Evolutionary conservation across 805 yeast genomes (phyloP).

Genomic region (Yarrowia sp.): DNA sequence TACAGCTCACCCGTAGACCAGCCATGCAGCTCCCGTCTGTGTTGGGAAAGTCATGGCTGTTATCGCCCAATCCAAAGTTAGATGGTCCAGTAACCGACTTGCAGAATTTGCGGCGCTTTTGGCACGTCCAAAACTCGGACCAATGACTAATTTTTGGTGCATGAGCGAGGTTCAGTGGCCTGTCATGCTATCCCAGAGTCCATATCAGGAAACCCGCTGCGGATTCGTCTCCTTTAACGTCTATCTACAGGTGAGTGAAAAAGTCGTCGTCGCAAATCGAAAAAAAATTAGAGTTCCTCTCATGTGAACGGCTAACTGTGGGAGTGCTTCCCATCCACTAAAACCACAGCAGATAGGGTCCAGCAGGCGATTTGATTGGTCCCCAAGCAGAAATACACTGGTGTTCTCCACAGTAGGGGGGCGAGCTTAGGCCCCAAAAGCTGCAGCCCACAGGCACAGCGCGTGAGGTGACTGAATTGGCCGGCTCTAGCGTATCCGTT

Average conservation of each 20-base stretch:
- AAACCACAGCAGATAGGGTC: background rate
- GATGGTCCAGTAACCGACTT: conserved; percentile 7
- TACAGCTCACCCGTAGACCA: background rate
- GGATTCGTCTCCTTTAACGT: too few relatives aligned
- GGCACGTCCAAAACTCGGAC: background rate
- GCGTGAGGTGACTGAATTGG: background rate
- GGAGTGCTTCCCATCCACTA: background rate
- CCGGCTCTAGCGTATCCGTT: conserved; percentile 22
- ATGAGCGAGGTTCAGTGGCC: background rate
- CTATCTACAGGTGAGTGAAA: background rate
- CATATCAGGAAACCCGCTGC: too few relatives aligned
- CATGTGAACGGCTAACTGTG: background rate
- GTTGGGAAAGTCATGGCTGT: conserved; percentile 9
- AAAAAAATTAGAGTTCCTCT: background rate
- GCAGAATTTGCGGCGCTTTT: background rate
- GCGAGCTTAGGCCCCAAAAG: too few relatives aligned
- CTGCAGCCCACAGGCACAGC: background rate
- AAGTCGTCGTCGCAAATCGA: background rate
- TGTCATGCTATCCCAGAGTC: too few relatives aligned
- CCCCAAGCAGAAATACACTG: background rate
- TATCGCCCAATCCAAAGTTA: conserved; percentile 23
- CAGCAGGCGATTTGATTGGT: background rate
- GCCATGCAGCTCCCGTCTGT: conserved; percentile 4
- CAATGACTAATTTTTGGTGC: background rate
- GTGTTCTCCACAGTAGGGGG: background rate